Evolutionary conservation across 2,329 filamentous ascomycete genomes (phyloP).

Genomic region (Claviceps lovelessii): DNA sequence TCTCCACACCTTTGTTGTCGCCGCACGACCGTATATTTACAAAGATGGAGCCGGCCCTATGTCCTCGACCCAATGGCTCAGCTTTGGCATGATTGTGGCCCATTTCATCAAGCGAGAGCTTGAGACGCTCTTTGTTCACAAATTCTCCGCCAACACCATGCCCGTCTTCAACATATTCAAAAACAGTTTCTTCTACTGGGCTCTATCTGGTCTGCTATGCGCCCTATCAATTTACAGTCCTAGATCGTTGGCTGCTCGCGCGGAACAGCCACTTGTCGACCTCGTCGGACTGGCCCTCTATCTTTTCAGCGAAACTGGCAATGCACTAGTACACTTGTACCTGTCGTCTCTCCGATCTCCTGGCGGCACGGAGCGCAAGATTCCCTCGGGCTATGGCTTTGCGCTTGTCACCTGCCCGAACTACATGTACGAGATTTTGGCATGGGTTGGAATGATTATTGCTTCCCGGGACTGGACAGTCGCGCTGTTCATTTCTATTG

Average conservation of each 20-base stretch:
- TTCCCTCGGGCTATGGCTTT: conserved; percentile 77
- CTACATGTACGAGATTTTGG: conserved; percentile 83
- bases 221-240: conserved; percentile 78
- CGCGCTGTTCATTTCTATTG: conserved; percentile 59
- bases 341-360: conserved; percentile 62
- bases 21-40: conserved; percentile 52
- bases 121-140: conserved; percentile 88
- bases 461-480: conserved; percentile 69
- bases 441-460: conserved; percentile 73
- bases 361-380: conserved; percentile 74
- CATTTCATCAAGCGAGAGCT: conserved; percentile 94
- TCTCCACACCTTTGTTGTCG: conserved; percentile 64
- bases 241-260: conserved; percentile 48
- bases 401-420: conserved; percentile 85
- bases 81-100: conserved; percentile 56
- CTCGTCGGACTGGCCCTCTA: conserved; percentile 59
- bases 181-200: conserved; percentile 92
- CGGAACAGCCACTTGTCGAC: conserved; percentile 36
- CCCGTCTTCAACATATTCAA: conserved; percentile 81
- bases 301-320: conserved; percentile 63
- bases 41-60: conserved; percentile 33
- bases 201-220: conserved; percentile 63
- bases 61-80: conserved; percentile 55
- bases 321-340: conserved; percentile 66
- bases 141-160: conserved; percentile 92